phyloP scores from a whole-genome alignment of 2,329 filamentous ascomycete species.

The Arachnomyces sp. region DNA sequence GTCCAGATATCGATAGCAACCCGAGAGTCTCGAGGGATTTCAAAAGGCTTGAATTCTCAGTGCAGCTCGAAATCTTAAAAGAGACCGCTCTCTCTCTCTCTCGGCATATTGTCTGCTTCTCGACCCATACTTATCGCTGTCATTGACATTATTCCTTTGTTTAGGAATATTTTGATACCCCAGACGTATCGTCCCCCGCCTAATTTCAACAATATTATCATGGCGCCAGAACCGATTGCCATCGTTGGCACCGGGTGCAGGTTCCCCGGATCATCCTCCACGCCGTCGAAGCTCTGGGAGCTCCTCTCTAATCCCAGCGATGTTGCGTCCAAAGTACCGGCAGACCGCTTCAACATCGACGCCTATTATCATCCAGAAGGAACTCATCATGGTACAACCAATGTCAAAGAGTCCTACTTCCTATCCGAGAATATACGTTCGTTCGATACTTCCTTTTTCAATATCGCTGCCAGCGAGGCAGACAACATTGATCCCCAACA shows the following conservation, averaged over 20 bases:
- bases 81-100: too few species aligned
- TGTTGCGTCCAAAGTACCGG: conserved; percentile 10
- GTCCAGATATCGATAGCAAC: too few species aligned
- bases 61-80: too few species aligned
- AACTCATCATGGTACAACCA: conserved; percentile 15
- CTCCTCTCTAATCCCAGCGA: conserved; percentile 6
- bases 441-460: conserved; percentile 3
- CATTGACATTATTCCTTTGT: too few species aligned
- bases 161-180: too few species aligned
- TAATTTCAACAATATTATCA: too few species aligned
- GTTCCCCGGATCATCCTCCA: conserved; percentile 7
- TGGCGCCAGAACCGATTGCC: conserved; percentile 8
- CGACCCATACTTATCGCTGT: too few species aligned
- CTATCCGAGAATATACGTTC: neutral
- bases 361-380: conserved; percentile 16
- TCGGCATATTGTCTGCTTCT: too few species aligned
- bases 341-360: conserved; percentile 12
- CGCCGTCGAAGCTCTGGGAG: conserved; percentile 5
- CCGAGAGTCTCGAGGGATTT: too few species aligned
- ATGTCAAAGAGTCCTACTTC: conserved; percentile 7
- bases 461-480: conserved; percentile 3
- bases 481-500: conserved; percentile 1
- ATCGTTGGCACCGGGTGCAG: conserved; percentile 11
- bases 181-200: too few species aligned
- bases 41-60: too few species aligned